Evolutionary conservation across 345 rosid genomes (phyloP).

Genomic region (Brassica carinata): DNA sequence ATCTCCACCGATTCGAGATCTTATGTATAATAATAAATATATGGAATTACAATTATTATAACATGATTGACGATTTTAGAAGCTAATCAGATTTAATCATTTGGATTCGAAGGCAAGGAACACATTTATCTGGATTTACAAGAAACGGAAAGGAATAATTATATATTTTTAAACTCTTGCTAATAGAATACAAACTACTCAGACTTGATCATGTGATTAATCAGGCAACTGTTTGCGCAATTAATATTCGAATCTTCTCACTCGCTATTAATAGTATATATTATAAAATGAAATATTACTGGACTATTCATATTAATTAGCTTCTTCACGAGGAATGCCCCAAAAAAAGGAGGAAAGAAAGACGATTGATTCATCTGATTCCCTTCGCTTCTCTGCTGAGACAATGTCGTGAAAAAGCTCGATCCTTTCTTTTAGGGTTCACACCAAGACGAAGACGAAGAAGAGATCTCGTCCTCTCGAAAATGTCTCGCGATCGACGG

Average conservation of each 20-base stretch:
- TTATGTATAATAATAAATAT: neutral
- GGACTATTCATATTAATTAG: slow-evolving; percentile 26
- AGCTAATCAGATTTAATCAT: slow-evolving; percentile 18
- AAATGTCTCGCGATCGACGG: slow-evolving; percentile 43
- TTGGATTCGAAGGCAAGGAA: slow-evolving; percentile 36
- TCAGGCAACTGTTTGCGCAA: slow-evolving; percentile 16
- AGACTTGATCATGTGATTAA: slow-evolving; percentile 11
- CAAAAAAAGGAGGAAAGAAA: slow-evolving; percentile 37
- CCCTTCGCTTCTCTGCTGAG: slow-evolving; percentile 2
- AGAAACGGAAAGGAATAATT: slow-evolving; percentile 35
- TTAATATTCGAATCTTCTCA: slow-evolving; percentile 32
- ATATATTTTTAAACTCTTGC: slow-evolving; percentile 22
- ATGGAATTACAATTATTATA: neutral
- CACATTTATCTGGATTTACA: slow-evolving; percentile 31
- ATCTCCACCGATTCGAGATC: neutral
- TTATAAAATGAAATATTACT: neutral
- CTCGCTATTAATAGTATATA: neutral
- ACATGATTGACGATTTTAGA: slow-evolving; percentile 19
- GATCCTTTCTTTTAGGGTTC: slow-evolving; percentile 25
- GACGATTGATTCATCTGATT: slow-evolving; percentile 36
- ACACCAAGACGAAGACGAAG: neutral
- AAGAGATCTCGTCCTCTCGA: neutral
- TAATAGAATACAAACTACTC: neutral
- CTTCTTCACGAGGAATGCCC: slow-evolving; percentile 39
- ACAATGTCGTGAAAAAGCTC: slow-evolving; percentile 39